Evolutionary conservation across 2,329 filamentous ascomycete genomes (phyloP), one percentile per base, ranked within the genome.

Genomic region (Penicillium thymicola): DNA sequence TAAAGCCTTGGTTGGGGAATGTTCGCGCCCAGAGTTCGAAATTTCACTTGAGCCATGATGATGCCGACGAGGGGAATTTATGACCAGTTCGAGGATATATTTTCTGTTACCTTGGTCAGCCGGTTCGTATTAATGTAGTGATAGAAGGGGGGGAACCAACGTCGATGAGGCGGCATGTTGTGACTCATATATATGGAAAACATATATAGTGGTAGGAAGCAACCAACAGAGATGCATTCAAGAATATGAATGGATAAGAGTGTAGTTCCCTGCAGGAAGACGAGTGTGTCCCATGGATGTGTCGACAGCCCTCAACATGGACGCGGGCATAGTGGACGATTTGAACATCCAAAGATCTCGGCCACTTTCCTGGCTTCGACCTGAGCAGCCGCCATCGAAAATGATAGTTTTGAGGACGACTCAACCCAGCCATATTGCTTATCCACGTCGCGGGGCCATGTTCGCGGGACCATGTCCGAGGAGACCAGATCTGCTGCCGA

Each of bases 401-500:
- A 4, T 10, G 34, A 37, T 16, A 10, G 34, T n/a, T n/a, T 37
- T 4, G 34, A 37, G 16, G 34, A 37, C 16, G 16, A 37, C 34
- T 37, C 34, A 37, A 37, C 34, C 34, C 3, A 37, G 4, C 34
- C 32, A 16, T 16, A 8, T 14, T 8, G 32, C 16, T n/a, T 36
- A 7, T 34, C 32, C 32, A 8, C 32, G 14, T 34, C 32, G 32
- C 32, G 5, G 14, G 32, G 32, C 14, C 5, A 34, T n/a, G n/a
- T n/a, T n/a, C n/a, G n/a, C 32, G 5, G 14, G 32, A 14, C 14
- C 5, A 34, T 16, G 7, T 34, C 13, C 13, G 21, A 21, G 21
- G 21, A 21, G 21, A 21, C 30, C 30, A 34, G 32, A 78, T 44
- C 81, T 81, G 60, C 77, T 77, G 54, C 81, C 81, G 46, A 83